Percentiles rank a stretch among this genome's conserved stretches.
Conservation (phyloP, 352 stramenopile genomes). For the Phytophthora chlamydospora region DNA sequence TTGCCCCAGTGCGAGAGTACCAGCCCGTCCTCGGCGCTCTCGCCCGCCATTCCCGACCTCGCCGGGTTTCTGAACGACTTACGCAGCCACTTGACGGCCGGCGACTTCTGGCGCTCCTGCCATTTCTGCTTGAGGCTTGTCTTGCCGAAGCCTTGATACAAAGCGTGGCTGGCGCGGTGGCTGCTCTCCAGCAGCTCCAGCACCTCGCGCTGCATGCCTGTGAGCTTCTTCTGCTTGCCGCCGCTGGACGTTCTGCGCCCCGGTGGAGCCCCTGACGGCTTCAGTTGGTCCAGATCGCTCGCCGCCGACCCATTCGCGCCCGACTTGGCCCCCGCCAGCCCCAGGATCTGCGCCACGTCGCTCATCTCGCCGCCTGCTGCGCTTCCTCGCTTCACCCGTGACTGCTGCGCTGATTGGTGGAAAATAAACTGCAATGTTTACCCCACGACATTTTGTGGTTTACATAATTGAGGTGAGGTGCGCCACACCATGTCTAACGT, state of each 20-base stretch:
- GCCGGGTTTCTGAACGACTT: slow-evolving; percentile 70
- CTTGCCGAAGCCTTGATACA: slow-evolving; percentile 67
- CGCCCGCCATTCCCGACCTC: slow-evolving; percentile 45
- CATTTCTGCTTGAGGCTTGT: slow-evolving; percentile 73
- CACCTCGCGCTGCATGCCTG: slow-evolving; percentile 70
- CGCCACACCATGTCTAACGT: neutral
- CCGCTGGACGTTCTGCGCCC: slow-evolving; percentile 26
- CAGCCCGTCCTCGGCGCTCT: slow-evolving; percentile 45
- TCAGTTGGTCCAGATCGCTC: slow-evolving; percentile 58
- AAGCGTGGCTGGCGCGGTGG: slow-evolving; percentile 61
- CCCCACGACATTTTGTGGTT: too few relatives aligned
- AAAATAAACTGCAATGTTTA: neutral
- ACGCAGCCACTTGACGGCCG: slow-evolving; percentile 68
- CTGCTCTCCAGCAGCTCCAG: slow-evolving; percentile 69
- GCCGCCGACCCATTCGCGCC: slow-evolving; percentile 29
- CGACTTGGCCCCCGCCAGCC: slow-evolving; percentile 38
- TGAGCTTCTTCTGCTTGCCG: slow-evolving; percentile 60
- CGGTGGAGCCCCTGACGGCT: slow-evolving; percentile 41
- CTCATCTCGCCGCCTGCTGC: slow-evolving; percentile 40
- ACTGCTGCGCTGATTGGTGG: slow-evolving; percentile 8
- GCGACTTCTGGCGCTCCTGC: slow-evolving; percentile 48
- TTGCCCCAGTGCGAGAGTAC: slow-evolving; percentile 73
- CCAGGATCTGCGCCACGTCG: slow-evolving; percentile 78
- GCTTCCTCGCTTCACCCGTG: neutral
- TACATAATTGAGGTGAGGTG: neutral